Evolutionary conservation across 352 stramenopile species (phyloP).

Genomic region (Achlya hypogyna): DNA sequence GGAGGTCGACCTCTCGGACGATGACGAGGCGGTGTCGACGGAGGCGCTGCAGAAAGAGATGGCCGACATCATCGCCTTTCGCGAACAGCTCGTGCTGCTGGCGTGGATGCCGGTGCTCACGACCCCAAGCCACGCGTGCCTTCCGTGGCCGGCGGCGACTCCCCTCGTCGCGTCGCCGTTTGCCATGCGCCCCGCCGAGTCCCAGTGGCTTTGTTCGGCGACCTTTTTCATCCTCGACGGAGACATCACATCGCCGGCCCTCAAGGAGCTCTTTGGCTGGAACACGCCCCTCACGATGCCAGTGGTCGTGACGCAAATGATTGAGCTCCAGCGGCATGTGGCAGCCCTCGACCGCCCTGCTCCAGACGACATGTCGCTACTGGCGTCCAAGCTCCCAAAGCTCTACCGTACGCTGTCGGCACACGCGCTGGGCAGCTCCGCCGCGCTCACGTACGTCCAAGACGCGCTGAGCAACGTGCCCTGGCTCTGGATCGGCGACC

Average conservation of each 20-base stretch:
- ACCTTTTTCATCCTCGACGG: conserved; percentile 51
- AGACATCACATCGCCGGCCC: conserved; percentile 30
- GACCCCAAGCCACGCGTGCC: conserved; percentile 26
- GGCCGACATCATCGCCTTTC: conserved; percentile 40
- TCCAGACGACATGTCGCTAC: neutral
- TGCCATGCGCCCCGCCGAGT: conserved; percentile 32
- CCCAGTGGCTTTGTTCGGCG: conserved; percentile 52
- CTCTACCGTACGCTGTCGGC: neutral
- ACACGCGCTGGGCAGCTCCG: neutral
- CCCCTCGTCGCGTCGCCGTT: conserved; percentile 40
- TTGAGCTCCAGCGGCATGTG: neutral
- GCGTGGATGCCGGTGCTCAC: conserved; percentile 48
- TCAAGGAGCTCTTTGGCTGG: conserved; percentile 41
- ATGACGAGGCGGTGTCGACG: conserved; percentile 31
- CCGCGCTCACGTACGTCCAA: neutral
- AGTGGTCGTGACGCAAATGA: conserved; percentile 41
- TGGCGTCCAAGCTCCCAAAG: neutral
- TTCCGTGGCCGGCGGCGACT: conserved; percentile 34
- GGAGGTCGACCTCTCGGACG: neutral
- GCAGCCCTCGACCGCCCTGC: neutral
- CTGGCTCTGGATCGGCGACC: conserved; percentile 53
- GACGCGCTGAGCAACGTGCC: conserved; percentile 22
- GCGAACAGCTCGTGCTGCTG: conserved; percentile 38
- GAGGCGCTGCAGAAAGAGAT: conserved; percentile 40
- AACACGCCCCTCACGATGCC: conserved; percentile 29